These are phyloP conservation scores for Lathyrus tuberosus DNA, from an alignment of 306 rosid species.

Conservation along the genomic window DNA sequence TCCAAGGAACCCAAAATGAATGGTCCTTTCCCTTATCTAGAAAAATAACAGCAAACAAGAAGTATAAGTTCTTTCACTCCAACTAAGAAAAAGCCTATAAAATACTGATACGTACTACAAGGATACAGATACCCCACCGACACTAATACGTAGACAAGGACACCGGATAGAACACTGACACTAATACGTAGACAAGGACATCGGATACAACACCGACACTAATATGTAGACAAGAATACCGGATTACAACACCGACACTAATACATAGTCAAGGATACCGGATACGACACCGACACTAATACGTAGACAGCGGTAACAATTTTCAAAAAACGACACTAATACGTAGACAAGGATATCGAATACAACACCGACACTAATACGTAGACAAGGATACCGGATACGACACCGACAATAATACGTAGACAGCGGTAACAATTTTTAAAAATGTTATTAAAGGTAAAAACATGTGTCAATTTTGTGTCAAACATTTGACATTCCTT, in stretches of 20 bases:
- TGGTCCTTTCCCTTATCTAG: not conserved
- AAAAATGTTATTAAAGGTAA: not conserved
- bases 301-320: not conserved
- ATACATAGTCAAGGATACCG: not conserved
- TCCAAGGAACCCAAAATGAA: constrained; percentile 10
- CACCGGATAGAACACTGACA: not conserved
- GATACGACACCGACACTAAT: not conserved
- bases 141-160: not conserved
- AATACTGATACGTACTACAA: no score
- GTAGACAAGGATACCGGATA: no score
- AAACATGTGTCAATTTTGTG: not conserved
- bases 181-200: not conserved
- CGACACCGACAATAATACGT: not conserved
- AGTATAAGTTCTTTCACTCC: not conserved
- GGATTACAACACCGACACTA: not conserved
- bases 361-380: not conserved
- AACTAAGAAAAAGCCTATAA: not conserved
- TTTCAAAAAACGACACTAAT: not conserved
- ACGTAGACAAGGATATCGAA: not conserved
- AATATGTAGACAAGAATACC: not conserved
- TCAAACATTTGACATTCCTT: not conserved
- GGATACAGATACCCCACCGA: not conserved
- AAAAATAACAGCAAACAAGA: not conserved
- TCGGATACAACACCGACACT: not conserved
- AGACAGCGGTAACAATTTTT: not conserved